Evolutionary conservation across 768 basidiomycete genomes (phyloP), one percentile per base, ranked within the genome.

Genomic region (Leccinum uliginosum): DNA sequence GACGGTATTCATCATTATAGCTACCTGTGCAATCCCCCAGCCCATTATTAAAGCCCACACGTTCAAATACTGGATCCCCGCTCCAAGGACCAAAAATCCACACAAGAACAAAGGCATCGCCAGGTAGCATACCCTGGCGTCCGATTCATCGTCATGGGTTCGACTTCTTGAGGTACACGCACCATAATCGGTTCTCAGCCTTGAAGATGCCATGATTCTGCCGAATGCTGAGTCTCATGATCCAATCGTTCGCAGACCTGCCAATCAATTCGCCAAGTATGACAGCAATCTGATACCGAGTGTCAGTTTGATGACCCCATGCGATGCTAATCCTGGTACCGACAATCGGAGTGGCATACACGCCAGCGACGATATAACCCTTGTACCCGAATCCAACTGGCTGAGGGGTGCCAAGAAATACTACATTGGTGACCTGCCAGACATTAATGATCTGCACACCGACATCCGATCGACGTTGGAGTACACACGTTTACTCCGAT

Each of bases 201-300:
- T 77, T 75, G 66, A 83, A 83, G 46, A 84, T 77, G 50, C 83
- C 83, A 0, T 66, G 60, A 60, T 82, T 80, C 29, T 73, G 61
- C 19, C 77, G 71, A 59, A 81, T 78, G 44, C 67, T 71, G 10
- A 68, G 21, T 51, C 73, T 70, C 67, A 80, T 78, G 38, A 82
- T 74, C 66, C 71, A 72, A 50, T 84, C 82, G 55, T 84, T 83
- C 45, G 73, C 65, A 61, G 74, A 83, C 14, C 77, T 74, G 34
- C 83, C 82, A 4, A 76, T 62, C 2, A 83, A 14, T 62, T 84
- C 82, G 3, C 83, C 83, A 19, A 84, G 61, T 10, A 83, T 46
- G 11, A 78, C 76, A 0, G 77, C 81, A n/a, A 83, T 66, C 78
- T 80, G 21, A 46, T 14, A n/a, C 5, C 12, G 21, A 30, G 48